Base-by-base conservation (phyloP, 176 grass and related monocot genomes). In the Olyra latifolia region DNA sequence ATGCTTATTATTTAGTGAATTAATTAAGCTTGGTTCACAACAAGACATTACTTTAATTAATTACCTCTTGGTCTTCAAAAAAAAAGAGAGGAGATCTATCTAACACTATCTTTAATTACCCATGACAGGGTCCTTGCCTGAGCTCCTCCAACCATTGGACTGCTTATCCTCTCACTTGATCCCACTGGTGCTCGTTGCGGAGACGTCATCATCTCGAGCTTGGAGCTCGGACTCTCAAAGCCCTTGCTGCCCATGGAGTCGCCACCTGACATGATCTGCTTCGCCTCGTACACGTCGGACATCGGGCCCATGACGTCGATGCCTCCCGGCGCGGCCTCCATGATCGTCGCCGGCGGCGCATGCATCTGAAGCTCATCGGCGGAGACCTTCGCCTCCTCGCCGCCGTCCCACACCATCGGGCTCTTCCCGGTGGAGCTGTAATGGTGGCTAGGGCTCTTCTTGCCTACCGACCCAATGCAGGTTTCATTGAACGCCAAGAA, bases 71-170 rank as follows among this genome's bases (percentile, higher is more conserved):
- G 45, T 10, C 20, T 60, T 29, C n/a, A 17, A 74, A 22, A 60
- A 24, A 59, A 58, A 75, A 24, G 25, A 49, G n/a, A n/a, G n/a
- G n/a, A n/a, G n/a, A n/a, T n/a, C n/a, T 5, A 61, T 46, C 59
- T 46, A 41, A 23, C 22, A 46, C 68, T 6, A 10, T 55, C 19
- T 35, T 76, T 46, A 77, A 9, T 88, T 84, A 94, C 43, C 78
- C 88, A 39, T 94, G 90, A 98, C 59, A 98, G 70, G 64, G 89
- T 97, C 67, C 85, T 88, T 52, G 75, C 62, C 63, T 88, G 74
- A 66, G 48, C n/a, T n/a, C n/a, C 35, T 43, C 76, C 73, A 76
- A 93, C 74, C 81, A 89, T 44, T 87, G 29, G 79, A 75, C 56
- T 85, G 16, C 55, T 86, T 7, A 90, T 81, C 74, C 88, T 87